A percentile compares a stretch with the other conserved stretches of the same genome.
Conservation (phyloP, 1,284 basidiomycete genomes). For the Pascua guehoae region DNA sequence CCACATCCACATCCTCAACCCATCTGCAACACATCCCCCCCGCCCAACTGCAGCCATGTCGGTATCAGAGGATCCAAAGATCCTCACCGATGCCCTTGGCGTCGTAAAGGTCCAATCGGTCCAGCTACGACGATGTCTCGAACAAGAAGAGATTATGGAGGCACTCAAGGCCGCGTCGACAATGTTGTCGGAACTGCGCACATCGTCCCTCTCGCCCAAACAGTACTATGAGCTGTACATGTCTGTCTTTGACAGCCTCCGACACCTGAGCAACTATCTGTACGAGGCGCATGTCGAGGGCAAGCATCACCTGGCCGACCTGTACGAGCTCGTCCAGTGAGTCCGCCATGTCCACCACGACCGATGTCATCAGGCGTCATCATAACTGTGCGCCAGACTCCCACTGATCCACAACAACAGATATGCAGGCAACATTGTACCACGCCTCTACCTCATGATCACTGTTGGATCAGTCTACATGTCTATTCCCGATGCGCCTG, state of each 20-base stretch:
- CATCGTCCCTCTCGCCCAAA: constrained; percentile 84
- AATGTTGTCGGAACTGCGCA: constrained; percentile 90
- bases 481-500: constrained; percentile 88
- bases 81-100: constrained; percentile 40
- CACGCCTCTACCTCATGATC: constrained; percentile 93
- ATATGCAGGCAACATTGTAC: constrained; percentile 64
- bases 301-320: constrained; percentile 87
- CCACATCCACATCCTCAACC: background rate
- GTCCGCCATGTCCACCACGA: constrained; percentile 8
- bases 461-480: constrained; percentile 97
- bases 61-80: constrained; percentile 39
- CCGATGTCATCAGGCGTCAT: background rate
- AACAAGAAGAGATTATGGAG: constrained; percentile 93
- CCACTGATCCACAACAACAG: constrained; percentile 15
- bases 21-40: background rate
- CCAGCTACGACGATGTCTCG: constrained; percentile 88
- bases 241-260: constrained; percentile 90
- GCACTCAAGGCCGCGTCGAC: constrained; percentile 89
- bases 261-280: constrained; percentile 89
- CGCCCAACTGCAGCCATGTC: constrained; percentile 9
- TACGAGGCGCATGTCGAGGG: constrained; percentile 86
- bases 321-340: constrained; percentile 96
- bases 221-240: constrained; percentile 98
- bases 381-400: background rate
- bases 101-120: constrained; percentile 89